Percentiles rank a stretch among this genome's conserved stretches.
These are phyloP conservation scores for Arthrinium puccinioides DNA, from an alignment of 2,329 filamentous ascomycete genomes.

Conservation along the genomic window DNA sequence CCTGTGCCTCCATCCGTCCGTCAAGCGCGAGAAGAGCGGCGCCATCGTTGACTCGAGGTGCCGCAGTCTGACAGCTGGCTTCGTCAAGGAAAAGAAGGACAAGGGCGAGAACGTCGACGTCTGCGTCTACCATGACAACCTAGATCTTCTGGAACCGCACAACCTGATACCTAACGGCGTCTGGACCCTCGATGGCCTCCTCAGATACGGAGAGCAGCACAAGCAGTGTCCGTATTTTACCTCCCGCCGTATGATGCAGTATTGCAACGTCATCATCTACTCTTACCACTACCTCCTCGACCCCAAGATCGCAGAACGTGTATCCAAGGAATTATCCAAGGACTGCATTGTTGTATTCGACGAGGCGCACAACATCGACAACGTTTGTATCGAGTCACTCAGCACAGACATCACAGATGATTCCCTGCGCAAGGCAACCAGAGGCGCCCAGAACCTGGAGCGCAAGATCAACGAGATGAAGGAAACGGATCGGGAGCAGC, in stretches of 20 bases:
- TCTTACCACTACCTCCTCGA: slow-evolving; percentile 98
- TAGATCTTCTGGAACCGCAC: slow-evolving; percentile 89
- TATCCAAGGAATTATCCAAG: slow-evolving; percentile 92
- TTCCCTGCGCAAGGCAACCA: slow-evolving; percentile 80
- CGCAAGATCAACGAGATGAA: slow-evolving; percentile 91
- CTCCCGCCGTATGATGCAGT: slow-evolving; percentile 95
- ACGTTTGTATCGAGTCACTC: slow-evolving; percentile 95
- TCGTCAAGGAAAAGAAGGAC: slow-evolving; percentile 96
- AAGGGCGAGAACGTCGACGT: slow-evolving; percentile 89
- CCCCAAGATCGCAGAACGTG: slow-evolving; percentile 92
- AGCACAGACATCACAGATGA: slow-evolving; percentile 97
- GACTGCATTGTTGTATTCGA: slow-evolving; percentile 99
- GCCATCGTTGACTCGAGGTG: slow-evolving; percentile 91
- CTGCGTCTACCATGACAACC: slow-evolving; percentile 96
- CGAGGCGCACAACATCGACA: slow-evolving; percentile 98
- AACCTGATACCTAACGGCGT: slow-evolving; percentile 92
- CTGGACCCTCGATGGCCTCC: slow-evolving; percentile 85
- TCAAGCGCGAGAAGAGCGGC: slow-evolving; percentile 94
- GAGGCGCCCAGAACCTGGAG: slow-evolving; percentile 86
- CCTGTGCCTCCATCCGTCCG: slow-evolving; percentile 88
- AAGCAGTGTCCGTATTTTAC: slow-evolving; percentile 99
- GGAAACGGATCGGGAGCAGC: slow-evolving; percentile 85
- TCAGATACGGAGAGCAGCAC: slow-evolving; percentile 86
- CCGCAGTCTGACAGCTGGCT: slow-evolving; percentile 89
- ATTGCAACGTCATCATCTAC: slow-evolving; percentile 99